phyloP scores from a whole-genome alignment of 164 flowering plant species.

The Cinnamomum micranthum region DNA sequence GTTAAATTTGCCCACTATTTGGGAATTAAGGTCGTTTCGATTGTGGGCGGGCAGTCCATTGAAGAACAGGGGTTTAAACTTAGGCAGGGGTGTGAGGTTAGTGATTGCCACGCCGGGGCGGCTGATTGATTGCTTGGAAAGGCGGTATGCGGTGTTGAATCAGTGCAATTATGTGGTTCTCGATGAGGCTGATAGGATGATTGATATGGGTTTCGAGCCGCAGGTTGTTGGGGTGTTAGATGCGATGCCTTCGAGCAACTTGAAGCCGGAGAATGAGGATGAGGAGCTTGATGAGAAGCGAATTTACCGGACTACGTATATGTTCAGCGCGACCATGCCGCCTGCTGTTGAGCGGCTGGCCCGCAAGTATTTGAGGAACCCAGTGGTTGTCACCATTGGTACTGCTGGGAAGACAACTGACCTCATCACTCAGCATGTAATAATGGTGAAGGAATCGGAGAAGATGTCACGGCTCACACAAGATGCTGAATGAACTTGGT shows the following conservation, averaged over 20 bases:
- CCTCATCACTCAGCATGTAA: constrained; percentile 68
- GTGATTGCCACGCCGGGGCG: constrained; percentile 94
- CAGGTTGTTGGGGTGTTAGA: constrained; percentile 86
- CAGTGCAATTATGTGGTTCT: constrained; percentile 90
- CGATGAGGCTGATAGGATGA: constrained; percentile 93
- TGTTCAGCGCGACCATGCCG: constrained; percentile 98
- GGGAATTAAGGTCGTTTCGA: constrained; percentile 77
- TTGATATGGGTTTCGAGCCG: constrained; percentile 95
- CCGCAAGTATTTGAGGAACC: constrained; percentile 84
- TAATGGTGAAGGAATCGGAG: constrained; percentile 75
- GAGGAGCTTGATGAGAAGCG: constrained; percentile 86
- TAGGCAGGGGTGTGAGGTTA: constrained; percentile 83
- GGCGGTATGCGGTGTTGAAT: constrained; percentile 72
- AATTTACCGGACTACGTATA: constrained; percentile 86
- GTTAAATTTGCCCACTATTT: constrained; percentile 75
- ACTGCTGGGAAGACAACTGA: constrained; percentile 92
- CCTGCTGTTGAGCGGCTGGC: constrained; percentile 91
- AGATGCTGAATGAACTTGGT: constrained; percentile 66
- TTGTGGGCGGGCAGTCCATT: constrained; percentile 91
- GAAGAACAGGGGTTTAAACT: constrained; percentile 85
- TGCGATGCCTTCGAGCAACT: constrained; percentile 90
- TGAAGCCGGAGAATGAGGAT: constrained; percentile 92
- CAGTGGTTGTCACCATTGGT: constrained; percentile 88
- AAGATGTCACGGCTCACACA: constrained; percentile 54
- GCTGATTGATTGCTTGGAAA: constrained; percentile 71